A percentile compares a stretch with the other conserved stretches of the same genome.
Evolutionary conservation across 371 early-diverging fungal species (phyloP).

Genomic region (Mucor circinelloides): DNA sequence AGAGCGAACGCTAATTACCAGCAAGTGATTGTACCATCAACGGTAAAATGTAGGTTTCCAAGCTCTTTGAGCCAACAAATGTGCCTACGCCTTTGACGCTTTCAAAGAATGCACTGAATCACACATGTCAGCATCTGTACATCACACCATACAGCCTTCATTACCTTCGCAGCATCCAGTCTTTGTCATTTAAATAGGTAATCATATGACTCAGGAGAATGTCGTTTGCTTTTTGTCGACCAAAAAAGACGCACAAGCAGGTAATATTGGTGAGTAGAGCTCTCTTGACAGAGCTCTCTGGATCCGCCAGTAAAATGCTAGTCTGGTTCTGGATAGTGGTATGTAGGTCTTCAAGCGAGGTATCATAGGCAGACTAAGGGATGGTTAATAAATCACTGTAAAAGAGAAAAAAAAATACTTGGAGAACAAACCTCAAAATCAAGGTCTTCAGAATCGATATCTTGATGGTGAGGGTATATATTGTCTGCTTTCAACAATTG

Average conservation of each 20-base stretch:
- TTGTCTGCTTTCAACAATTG: constrained; percentile 66
- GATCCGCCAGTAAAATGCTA: constrained; percentile 69
- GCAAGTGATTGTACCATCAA: constrained; percentile 89
- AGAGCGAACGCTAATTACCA: constrained; percentile 44
- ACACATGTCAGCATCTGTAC: neutral
- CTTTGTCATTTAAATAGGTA: constrained; percentile 91
- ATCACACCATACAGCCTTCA: no score
- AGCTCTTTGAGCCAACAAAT: constrained; percentile 81
- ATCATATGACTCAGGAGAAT: constrained; percentile 89
- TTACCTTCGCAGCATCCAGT: constrained; percentile 89
- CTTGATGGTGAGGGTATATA: constrained; percentile 54
- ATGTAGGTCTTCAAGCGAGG: constrained; percentile 73
- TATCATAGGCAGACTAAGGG: constrained; percentile 71
- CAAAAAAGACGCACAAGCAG: constrained; percentile 83
- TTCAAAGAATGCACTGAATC: constrained; percentile 83
- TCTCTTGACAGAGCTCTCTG: constrained; percentile 74
- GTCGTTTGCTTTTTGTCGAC: constrained; percentile 83
- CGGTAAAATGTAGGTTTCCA: constrained; percentile 93
- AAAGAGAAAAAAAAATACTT: neutral
- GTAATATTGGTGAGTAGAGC: constrained; percentile 76
- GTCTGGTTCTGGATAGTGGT: constrained; percentile 75
- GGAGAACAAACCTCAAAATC: constrained; percentile 50
- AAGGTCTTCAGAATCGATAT: constrained; percentile 59
- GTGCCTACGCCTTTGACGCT: constrained; percentile 88
- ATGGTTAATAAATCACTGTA: neutral